Percentiles rank a stretch among this genome's conserved stretches.
phyloP scores from a whole-genome alignment of 176 grass and related monocot genomes.

The Raddia distichophylla region DNA sequence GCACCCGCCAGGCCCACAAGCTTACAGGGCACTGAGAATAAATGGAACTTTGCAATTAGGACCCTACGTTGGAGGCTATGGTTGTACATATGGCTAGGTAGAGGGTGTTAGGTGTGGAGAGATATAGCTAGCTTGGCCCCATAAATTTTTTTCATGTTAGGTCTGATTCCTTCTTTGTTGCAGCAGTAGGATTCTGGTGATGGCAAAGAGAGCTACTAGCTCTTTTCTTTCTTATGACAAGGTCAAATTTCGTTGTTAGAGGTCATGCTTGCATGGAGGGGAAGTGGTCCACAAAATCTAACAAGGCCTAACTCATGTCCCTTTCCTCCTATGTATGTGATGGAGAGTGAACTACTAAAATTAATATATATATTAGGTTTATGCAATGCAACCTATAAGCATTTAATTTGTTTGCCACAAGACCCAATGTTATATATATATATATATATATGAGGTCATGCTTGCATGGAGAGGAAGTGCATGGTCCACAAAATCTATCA shows the following conservation, averaged over 20 bases:
- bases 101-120: constrained; percentile 54
- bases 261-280: constrained; percentile 37
- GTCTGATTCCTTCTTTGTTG: constrained; percentile 51
- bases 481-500: constrained; percentile 60
- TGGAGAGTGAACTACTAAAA: constrained; percentile 27
- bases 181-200: constrained; percentile 38
- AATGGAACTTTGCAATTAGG: constrained; percentile 43
- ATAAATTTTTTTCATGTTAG: constrained; percentile 56
- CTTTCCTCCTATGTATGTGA: constrained; percentile 47
- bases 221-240: constrained; percentile 37
- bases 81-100: constrained; percentile 37
- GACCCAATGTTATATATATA: no score
- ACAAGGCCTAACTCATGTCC: constrained; percentile 55
- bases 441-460: no score
- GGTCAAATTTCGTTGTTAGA: constrained; percentile 53
- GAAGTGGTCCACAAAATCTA: constrained; percentile 62
- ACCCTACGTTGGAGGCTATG: constrained; percentile 22
- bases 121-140: constrained; percentile 27
- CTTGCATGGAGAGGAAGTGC: constrained; percentile 39
- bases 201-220: constrained; percentile 30
- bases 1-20: constrained; percentile 25
- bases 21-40: constrained; percentile 38
- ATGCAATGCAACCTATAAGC: constrained; percentile 30
- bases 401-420: constrained; percentile 17
- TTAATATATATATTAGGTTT: background rate